These are phyloP conservation scores for Hymenoscyphus infarciens DNA, from an alignment of 2,329 filamentous ascomycete genomes.

Conservation along the genomic window DNA sequence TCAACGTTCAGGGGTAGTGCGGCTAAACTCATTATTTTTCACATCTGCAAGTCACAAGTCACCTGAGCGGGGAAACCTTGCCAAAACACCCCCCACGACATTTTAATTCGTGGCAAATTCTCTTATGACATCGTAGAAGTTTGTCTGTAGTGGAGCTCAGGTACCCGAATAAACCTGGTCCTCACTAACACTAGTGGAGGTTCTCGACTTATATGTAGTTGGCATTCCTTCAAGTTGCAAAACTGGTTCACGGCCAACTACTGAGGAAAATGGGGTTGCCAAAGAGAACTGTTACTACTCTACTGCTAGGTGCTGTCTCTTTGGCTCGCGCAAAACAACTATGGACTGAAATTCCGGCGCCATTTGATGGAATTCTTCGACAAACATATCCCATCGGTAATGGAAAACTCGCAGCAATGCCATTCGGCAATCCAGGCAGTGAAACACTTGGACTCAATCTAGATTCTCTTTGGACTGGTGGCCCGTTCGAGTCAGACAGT, in stretches of 20 bases:
- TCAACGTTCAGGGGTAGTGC: neutral
- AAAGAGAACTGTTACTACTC: neutral
- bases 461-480: slow-evolving; percentile 49
- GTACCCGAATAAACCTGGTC: neutral
- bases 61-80: slow-evolving; percentile 2
- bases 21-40: neutral
- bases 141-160: neutral
- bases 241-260: too few species aligned
- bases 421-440: slow-evolving; percentile 41
- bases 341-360: slow-evolving; percentile 23
- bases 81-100: neutral
- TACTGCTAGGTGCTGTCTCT: neutral
- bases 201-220: too few species aligned
- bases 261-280: neutral
- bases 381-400: slow-evolving; percentile 47
- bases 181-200: too few species aligned
- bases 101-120: neutral
- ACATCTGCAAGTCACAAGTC: neutral
- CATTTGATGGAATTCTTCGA: slow-evolving; percentile 32
- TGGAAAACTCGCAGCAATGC: slow-evolving; percentile 45
- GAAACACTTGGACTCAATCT: slow-evolving; percentile 46
- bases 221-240: too few species aligned
- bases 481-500: slow-evolving; percentile 41
- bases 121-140: neutral
- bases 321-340: neutral